Evolutionary conservation across 176 grass and related monocot genomes (phyloP), one percentile per base, ranked within the genome.

Genomic region (Calamus simplicifolius): DNA sequence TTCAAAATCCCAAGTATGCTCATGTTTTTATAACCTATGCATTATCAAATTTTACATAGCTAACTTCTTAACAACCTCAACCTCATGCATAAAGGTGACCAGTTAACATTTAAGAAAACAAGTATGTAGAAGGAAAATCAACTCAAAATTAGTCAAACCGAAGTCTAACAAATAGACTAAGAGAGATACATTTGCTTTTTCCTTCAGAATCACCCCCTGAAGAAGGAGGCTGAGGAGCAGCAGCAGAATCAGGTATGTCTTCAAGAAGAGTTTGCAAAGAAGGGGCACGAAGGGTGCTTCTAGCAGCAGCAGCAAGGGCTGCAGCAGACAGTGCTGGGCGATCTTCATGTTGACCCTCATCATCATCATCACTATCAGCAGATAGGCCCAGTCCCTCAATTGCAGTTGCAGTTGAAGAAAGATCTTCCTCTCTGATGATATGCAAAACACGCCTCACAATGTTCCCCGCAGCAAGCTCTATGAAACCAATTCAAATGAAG

Each of bases 261-360:
- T 97, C 87, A 31, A 97, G 75, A 64, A 97, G 84, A 54, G 93
- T 97, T 68, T 97, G 93, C 62, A 97, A 78, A 16, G 93, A 97
- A 55, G 87, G 93, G 49, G 93, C 81, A 26, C 93, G 83, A 58
- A 97, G 79, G 26, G 87, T 79, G 64, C 82, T 97, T 77, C 93
- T 90, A 67, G 93, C 75, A 77, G 89, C 87, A 70, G 92, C 84
- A 70, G 92, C 93, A 77, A 97, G 80, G 53, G 80, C 64, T 62
- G 84, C 84, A 54, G 93, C 81, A 51, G 93, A 97, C 58, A 97
- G 79, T 52, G 75, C 57, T 58, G 87, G 73, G 48, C 23, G 58
- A 69, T 84, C 75, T 77, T 85, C 87, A 79, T 81, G 52, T 59
- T 73, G 84, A 74, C 56, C 75, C 18, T 77, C 87, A 8, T 75